phyloP scores from a whole-genome alignment of 768 basidiomycete species.

The Lactarius vividus region DNA sequence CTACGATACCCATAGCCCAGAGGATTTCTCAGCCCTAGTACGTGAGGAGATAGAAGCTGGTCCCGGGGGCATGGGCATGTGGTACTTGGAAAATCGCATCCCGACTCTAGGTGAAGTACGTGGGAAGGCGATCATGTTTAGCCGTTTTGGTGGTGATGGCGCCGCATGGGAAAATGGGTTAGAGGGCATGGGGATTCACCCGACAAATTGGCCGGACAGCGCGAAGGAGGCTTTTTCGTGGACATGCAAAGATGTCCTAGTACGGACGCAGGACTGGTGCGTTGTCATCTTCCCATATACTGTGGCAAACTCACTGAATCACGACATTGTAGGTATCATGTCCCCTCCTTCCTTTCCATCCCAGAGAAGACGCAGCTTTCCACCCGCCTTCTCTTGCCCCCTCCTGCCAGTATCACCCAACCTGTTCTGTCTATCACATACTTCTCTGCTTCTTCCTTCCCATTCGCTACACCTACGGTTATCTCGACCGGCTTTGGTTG shows the following conservation, averaged over 20 bases:
- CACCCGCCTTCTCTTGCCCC: slow-evolving; percentile 50
- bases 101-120: slow-evolving; percentile 81
- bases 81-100: slow-evolving; percentile 80
- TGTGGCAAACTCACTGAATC: slow-evolving; percentile 1
- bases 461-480: slow-evolving; percentile 71
- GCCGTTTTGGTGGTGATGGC: slow-evolving; percentile 74
- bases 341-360: slow-evolving; percentile 76
- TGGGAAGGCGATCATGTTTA: slow-evolving; percentile 82
- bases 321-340: slow-evolving; percentile 59
- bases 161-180: slow-evolving; percentile 65
- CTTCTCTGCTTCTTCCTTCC: slow-evolving; percentile 78
- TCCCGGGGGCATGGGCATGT: slow-evolving; percentile 57
- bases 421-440: slow-evolving; percentile 69
- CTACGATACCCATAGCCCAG: slow-evolving; percentile 43
- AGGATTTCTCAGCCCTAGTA: slow-evolving; percentile 62
- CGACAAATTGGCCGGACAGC: slow-evolving; percentile 82
- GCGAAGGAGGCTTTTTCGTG: slow-evolving; percentile 70
- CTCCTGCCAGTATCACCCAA: slow-evolving; percentile 32
- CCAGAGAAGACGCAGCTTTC: slow-evolving; percentile 74
- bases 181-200: slow-evolving; percentile 84
- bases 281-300: slow-evolving; percentile 21
- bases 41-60: slow-evolving; percentile 58
- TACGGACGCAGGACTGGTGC: slow-evolving; percentile 86
- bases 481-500: slow-evolving; percentile 84
- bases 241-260: slow-evolving; percentile 65